These are phyloP conservation scores for Guillardia theta DNA, from an alignment of 78 protist genomes.

Conservation along the genomic window DNA sequence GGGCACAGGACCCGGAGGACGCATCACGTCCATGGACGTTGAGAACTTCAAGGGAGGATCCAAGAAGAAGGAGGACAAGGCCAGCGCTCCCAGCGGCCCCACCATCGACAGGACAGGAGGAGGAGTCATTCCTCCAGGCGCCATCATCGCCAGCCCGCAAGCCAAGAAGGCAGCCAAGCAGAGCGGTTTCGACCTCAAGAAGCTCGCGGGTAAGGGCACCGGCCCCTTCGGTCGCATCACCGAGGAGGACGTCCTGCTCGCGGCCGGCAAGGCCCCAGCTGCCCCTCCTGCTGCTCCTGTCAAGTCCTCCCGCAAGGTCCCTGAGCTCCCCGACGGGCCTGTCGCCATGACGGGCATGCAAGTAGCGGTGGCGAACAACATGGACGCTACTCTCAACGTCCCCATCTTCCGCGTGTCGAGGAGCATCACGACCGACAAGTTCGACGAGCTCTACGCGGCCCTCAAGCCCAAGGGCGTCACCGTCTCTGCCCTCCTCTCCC, in stretches of 20 bases:
- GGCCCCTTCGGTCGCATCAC: constrained; percentile 2
- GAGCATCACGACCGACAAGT: not conserved
- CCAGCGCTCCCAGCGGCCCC: no score
- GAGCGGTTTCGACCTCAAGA: not conserved
- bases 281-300: not conserved
- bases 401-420: not conserved
- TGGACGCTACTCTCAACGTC: not conserved
- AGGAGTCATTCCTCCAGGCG: not conserved
- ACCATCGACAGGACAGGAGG: not conserved
- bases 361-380: not conserved
- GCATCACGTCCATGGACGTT: not conserved
- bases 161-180: constrained; percentile 25
- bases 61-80: not conserved
- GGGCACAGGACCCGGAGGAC: not conserved
- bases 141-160: not conserved
- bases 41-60: not conserved
- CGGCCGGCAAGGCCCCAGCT: constrained; percentile 1
- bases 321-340: constrained; percentile 2
- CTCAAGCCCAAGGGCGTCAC: not conserved
- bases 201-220: not conserved
- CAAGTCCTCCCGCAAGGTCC: not conserved
- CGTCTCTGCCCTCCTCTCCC: not conserved
- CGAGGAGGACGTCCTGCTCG: not conserved
- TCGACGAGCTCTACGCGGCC: not conserved
- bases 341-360: not conserved